These are phyloP conservation scores for Oenanthe javanica DNA, from an alignment of 140 eudicot species.

Conservation along the genomic window DNA sequence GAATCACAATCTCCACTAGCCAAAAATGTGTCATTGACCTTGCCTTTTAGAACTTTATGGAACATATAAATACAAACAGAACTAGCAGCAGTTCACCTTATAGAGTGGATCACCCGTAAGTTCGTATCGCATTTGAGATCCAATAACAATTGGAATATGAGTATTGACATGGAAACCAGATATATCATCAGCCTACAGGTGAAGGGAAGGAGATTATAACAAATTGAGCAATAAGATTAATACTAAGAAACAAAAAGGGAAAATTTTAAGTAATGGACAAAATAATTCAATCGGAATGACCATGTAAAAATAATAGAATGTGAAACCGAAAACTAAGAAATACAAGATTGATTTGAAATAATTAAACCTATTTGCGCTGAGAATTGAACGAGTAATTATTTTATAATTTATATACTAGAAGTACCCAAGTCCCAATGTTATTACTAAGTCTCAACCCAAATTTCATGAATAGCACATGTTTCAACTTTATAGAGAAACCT, in stretches of 20 bases:
- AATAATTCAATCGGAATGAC: neutral
- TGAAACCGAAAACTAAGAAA: neutral
- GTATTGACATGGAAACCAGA: slow-evolving; percentile 87
- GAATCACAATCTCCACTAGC: neutral
- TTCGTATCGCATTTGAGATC: slow-evolving; percentile 97
- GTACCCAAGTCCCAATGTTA: neutral
- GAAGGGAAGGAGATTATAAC: neutral
- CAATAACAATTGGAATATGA: slow-evolving; percentile 89
- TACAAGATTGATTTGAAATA: neutral
- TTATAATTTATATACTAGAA: neutral
- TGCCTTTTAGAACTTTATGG: neutral
- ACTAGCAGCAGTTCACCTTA: slow-evolving; percentile 36
- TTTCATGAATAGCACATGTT: neutral
- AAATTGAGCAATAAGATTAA: neutral
- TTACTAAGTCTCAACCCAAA: neutral
- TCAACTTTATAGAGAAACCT: neutral
- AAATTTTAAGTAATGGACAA: neutral
- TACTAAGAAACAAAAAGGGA: neutral
- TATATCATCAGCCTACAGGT: slow-evolving; percentile 69
- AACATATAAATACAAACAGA: neutral
- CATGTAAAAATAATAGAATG: neutral
- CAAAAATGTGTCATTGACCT: neutral
- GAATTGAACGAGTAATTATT: neutral
- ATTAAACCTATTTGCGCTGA: neutral
- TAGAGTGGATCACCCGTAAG: slow-evolving; percentile 86